A percentile compares a stretch with the other conserved stretches of the same genome.
phyloP scores from a whole-genome alignment of 2,329 filamentous ascomycete genomes.

The Aspergillus sp. region DNA sequence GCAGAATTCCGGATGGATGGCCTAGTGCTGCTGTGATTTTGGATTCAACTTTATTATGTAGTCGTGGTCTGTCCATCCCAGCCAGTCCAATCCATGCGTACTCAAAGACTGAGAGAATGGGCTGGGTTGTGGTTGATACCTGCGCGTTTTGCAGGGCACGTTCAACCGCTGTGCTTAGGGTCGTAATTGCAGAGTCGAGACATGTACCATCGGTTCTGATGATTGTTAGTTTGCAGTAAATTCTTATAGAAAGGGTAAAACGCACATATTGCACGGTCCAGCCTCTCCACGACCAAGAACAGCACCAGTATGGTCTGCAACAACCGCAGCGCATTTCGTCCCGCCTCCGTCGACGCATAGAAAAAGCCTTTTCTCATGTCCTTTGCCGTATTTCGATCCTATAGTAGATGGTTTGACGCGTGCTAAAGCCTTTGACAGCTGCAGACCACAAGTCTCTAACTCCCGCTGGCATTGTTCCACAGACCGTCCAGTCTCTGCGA shows the following conservation, averaged over 20 bases:
- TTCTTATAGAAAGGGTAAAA: background rate
- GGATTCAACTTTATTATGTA: constrained; percentile 16
- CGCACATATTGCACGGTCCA: constrained; percentile 44
- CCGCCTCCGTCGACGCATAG: constrained; percentile 47
- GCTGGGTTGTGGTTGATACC: background rate
- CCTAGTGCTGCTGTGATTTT: constrained; percentile 28
- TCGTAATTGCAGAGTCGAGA: constrained; percentile 25
- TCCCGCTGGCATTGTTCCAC: constrained; percentile 24
- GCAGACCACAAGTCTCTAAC: constrained; percentile 24
- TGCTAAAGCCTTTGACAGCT: constrained; percentile 21
- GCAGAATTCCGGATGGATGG: constrained; percentile 18
- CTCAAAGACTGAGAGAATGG: background rate
- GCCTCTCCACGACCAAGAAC: constrained; percentile 29
- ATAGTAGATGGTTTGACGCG: background rate
- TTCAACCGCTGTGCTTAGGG: constrained; percentile 22
- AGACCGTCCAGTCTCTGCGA: constrained; percentile 24
- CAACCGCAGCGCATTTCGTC: constrained; percentile 43
- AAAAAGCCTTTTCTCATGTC: constrained; percentile 14
- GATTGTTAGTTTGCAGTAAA: background rate
- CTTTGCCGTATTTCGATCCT: too few species aligned
- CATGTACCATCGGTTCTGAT: constrained; percentile 21
- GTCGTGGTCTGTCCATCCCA: constrained; percentile 39
- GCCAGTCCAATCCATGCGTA: constrained; percentile 43
- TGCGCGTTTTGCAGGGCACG: constrained; percentile 13
- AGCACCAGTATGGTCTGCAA: constrained; percentile 26